phyloP scores from a whole-genome alignment of 805 yeast genomes.

The Metschnikowia vanudenii region DNA sequence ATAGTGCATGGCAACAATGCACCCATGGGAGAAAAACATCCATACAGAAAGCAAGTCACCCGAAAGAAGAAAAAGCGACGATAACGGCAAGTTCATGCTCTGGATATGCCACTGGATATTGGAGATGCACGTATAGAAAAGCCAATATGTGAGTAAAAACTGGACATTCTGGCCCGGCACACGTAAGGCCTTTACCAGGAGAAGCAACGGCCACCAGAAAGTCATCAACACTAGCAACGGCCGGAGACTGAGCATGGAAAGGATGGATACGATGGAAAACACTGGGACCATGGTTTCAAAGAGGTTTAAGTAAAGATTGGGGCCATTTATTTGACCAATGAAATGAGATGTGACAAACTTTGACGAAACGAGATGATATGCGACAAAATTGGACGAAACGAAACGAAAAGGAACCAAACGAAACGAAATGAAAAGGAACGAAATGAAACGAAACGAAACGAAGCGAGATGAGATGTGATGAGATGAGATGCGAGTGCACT shows the following conservation, averaged over 20 bases:
- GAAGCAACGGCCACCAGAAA: conserved; percentile 16
- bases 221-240: conserved; percentile 8
- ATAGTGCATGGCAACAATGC: conserved; percentile 10
- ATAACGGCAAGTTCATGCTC: conserved; percentile 4
- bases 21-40: conserved; percentile 19
- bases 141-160: conserved; percentile 17
- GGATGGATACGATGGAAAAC: not conserved
- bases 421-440: too few relatives aligned
- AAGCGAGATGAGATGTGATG: too few relatives aligned
- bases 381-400: too few relatives aligned
- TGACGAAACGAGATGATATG: too few relatives aligned
- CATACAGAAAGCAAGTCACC: conserved; percentile 13
- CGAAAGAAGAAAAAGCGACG: not conserved
- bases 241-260: not conserved
- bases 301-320: not conserved
- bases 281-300: not conserved
- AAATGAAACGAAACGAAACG: too few relatives aligned
- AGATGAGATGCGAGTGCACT: too few relatives aligned
- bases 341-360: too few relatives aligned
- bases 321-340: too few relatives aligned
- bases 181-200: conserved; percentile 12
- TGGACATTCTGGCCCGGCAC: conserved; percentile 9
- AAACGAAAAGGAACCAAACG: too few relatives aligned
- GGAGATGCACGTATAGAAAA: conserved; percentile 9
- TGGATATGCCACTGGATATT: conserved; percentile 4